A percentile compares a stretch with the other conserved stretches of the same genome.
Conservation (phyloP, 805 yeast species). For the Sugiyamaella lignohabitans region DNA sequence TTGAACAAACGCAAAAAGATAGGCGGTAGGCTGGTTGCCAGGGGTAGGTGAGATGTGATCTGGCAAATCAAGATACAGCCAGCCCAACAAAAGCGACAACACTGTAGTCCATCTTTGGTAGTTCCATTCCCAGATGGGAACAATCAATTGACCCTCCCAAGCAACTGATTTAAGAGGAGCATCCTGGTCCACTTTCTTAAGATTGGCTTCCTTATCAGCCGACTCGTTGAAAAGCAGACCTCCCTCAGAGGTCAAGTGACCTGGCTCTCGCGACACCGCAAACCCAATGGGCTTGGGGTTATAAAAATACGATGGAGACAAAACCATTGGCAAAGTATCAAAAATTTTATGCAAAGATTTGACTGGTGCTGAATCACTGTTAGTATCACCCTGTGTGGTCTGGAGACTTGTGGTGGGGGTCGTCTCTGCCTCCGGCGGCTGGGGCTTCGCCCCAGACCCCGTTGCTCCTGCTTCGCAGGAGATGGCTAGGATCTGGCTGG, state of each 20-base stretch:
- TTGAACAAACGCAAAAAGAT: conserved; percentile 35
- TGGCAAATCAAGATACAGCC: conserved; percentile 95
- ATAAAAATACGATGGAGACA: conserved; percentile 77
- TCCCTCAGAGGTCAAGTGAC: conserved; percentile 78
- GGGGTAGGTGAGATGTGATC: conserved; percentile 88
- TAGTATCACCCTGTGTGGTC: background rate
- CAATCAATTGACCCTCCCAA: conserved; percentile 87
- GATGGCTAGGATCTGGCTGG: no score
- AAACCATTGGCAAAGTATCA: conserved; percentile 57
- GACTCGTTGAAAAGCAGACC: conserved; percentile 61
- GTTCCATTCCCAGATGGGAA: conserved; percentile 62
- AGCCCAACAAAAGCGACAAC: conserved; percentile 35
- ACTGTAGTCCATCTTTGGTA: conserved; percentile 25
- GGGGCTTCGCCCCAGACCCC: no score
- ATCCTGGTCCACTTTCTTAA: conserved; percentile 42
- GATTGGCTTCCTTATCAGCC: conserved; percentile 44
- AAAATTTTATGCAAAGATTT: conserved; percentile 56
- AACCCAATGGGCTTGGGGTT: conserved; percentile 58
- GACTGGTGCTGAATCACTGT: conserved; percentile 41
- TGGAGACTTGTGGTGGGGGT: background rate
- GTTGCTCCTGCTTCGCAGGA: no score
- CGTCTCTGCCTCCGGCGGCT: no score
- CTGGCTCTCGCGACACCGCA: conserved; percentile 59
- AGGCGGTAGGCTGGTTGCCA: conserved; percentile 71
- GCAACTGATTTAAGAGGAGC: conserved; percentile 49